Evolutionary conservation across 148 eudicot genomes (phyloP).

Genomic region (Camellia sinensis): DNA sequence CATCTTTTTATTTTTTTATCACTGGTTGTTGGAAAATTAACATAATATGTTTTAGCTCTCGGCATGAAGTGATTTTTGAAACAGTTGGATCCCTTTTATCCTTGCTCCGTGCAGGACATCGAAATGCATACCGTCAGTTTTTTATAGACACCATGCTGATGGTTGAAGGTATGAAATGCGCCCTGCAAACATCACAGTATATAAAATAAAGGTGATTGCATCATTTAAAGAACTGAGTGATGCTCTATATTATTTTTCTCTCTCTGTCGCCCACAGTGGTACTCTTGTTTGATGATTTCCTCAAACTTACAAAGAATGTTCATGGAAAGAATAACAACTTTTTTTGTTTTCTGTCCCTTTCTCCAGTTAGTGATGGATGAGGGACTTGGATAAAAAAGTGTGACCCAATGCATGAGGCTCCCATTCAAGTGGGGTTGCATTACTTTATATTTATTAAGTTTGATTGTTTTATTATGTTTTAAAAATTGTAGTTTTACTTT

Average conservation of each 20-base stretch:
- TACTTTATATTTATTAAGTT: too few relatives aligned
- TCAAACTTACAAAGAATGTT: background rate
- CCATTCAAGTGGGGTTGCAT: too few relatives aligned
- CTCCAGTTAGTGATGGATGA: background rate
- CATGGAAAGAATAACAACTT: background rate
- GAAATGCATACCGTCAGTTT: conserved; percentile 73
- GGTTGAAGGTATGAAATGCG: conserved; percentile 57
- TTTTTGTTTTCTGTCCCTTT: background rate
- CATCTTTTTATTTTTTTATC: background rate
- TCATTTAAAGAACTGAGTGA: background rate
- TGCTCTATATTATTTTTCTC: background rate
- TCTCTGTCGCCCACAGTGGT: background rate
- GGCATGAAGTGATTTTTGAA: conserved; percentile 71
- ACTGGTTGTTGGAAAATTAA: conserved; percentile 9
- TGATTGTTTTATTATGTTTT: too few relatives aligned
- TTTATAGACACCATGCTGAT: conserved; percentile 61
- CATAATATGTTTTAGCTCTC: conserved; percentile 37
- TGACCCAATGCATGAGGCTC: too few relatives aligned
- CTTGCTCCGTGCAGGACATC: conserved; percentile 78
- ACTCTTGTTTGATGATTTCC: background rate
- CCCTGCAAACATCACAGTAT: background rate
- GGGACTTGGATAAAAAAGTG: too few relatives aligned
- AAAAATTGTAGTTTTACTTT: too few relatives aligned
- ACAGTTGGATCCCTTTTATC: conserved; percentile 77
- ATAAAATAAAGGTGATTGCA: background rate